These are phyloP conservation scores for Lentinula sp. DNA, from an alignment of 768 basidiomycete genomes.

Conservation along the genomic window DNA sequence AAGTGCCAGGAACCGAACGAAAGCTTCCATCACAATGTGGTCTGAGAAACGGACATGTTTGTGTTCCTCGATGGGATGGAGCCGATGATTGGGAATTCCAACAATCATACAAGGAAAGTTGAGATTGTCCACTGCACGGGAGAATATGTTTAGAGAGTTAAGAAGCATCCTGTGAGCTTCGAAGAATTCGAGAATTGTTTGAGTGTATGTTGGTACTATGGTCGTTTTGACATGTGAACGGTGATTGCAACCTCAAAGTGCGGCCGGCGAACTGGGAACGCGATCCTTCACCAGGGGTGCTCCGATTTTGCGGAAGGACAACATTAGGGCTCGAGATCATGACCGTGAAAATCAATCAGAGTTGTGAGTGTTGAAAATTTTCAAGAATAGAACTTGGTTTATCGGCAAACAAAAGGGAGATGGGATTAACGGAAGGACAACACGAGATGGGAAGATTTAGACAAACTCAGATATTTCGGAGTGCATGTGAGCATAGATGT, in stretches of 20 bases:
- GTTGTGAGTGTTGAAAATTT: not conserved
- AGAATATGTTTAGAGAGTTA: not conserved
- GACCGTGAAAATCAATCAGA: not conserved
- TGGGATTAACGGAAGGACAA: not conserved
- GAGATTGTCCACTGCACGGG: not conserved
- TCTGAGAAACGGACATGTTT: not conserved
- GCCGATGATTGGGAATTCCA: not conserved
- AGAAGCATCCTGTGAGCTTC: not conserved
- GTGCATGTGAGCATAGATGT: slow-evolving; percentile 1
- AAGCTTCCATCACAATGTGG: not conserved
- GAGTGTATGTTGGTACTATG: not conserved
- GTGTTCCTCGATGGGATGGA: not conserved
- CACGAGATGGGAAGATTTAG: slow-evolving; percentile 1
- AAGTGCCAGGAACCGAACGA: not conserved
- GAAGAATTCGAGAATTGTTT: not conserved
- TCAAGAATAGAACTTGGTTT: not conserved
- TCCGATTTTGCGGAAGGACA: not conserved
- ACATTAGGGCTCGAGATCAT: not conserved
- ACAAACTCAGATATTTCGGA: not conserved
- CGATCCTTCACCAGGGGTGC: not conserved
- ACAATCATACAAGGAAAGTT: not conserved
- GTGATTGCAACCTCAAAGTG: not conserved
- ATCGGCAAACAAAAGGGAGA: not conserved
- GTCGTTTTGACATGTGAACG: slow-evolving; percentile 2
- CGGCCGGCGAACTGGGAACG: not conserved